A percentile compares a stretch with the other conserved stretches of the same genome.
Conservation (phyloP, 2,329 filamentous ascomycete genomes). For the Cladosporium oxysporum region DNA sequence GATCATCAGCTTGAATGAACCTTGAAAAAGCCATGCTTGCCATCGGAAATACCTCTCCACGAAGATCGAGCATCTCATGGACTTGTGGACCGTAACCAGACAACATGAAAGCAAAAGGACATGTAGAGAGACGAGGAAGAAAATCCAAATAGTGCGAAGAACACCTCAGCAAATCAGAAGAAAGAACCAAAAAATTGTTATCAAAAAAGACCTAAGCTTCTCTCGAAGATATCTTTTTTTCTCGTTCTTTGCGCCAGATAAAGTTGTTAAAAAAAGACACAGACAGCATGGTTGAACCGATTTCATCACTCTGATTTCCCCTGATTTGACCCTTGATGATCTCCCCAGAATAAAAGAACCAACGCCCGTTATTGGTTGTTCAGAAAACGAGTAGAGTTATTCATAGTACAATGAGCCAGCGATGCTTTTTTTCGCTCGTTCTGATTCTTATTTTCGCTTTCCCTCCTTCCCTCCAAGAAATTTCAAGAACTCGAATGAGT, state of each 20-base stretch:
- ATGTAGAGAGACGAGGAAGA: neutral
- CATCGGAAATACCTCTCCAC: neutral
- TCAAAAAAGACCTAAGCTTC: neutral
- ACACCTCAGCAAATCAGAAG: neutral
- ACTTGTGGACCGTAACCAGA: neutral
- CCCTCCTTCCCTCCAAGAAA: neutral
- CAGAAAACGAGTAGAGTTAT: constrained; percentile 15
- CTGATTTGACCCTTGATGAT: neutral
- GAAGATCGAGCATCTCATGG: neutral
- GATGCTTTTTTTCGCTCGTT: constrained; percentile 5
- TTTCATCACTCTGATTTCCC: neutral
- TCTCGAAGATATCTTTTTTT: neutral
- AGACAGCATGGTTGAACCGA: neutral
- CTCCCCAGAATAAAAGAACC: constrained; percentile 3
- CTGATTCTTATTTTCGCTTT: neutral
- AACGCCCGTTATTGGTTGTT: constrained; percentile 11
- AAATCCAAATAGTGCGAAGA: neutral
- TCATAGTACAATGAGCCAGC: constrained; percentile 16
- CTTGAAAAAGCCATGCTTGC: neutral
- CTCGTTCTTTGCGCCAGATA: neutral
- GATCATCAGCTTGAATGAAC: neutral
- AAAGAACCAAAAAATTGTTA: neutral
- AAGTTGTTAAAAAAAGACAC: neutral
- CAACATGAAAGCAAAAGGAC: neutral
- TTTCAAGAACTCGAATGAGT: neutral